Conservation (phyloP, 1,284 basidiomycete genomes). For the Ceratobasidium papillatum region DNA sequence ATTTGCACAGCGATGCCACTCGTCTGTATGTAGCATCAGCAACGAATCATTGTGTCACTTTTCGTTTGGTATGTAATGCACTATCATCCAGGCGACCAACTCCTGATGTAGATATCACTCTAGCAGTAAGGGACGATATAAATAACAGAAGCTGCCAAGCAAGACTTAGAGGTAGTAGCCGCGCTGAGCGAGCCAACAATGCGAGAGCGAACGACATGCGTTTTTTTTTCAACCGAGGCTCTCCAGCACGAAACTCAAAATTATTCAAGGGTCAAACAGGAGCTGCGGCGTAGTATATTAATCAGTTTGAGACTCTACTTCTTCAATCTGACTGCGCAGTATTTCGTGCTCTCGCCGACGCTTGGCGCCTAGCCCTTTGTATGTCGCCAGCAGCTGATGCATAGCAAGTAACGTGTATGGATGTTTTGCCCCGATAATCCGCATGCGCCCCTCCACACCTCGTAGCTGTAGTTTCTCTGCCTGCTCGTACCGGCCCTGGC, state of each 20-base stretch:
- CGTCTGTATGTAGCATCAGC: no score
- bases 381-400: background rate
- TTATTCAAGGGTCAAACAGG: no score
- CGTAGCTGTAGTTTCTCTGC: background rate
- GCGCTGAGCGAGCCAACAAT: constrained; percentile 27
- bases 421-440: background rate
- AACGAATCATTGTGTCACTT: no score
- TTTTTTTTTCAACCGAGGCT: constrained; percentile 30
- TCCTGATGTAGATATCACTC: background rate
- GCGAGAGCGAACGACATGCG: constrained; percentile 34
- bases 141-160: background rate
- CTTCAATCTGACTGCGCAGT: background rate
- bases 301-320: no score
- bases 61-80: no score
- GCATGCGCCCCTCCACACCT: background rate
- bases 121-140: background rate
- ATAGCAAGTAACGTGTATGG: background rate
- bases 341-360: background rate
- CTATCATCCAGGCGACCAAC: background rate
- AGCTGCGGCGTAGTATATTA: no score
- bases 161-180: constrained; percentile 40
- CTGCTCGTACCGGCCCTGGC: background rate
- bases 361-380: background rate
- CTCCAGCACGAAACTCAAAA: no score
- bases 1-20: no score